A percentile compares a stretch with the other conserved stretches of the same genome.
Evolutionary conservation across 805 yeast species (phyloP).

Genomic region (Soucietia sequanensis): DNA sequence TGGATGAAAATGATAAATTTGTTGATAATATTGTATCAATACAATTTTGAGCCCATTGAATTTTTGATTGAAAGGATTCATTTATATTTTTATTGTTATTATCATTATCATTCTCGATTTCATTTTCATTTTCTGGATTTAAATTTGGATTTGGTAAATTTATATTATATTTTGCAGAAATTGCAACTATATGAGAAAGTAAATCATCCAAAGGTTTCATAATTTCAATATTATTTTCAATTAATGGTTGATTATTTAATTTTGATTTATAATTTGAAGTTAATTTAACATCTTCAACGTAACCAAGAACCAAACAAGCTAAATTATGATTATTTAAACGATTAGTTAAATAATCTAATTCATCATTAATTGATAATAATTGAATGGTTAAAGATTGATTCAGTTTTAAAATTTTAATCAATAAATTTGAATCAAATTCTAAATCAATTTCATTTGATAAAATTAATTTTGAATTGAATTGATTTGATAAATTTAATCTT

Average conservation of each 20-base stretch:
- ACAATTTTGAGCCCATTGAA: constrained; percentile 39
- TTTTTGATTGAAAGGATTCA: constrained; percentile 16
- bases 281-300: constrained; percentile 42
- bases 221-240: constrained; percentile 1
- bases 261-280: constrained; percentile 9
- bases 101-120: too few relatives aligned
- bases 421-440: constrained; percentile 25
- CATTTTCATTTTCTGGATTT: constrained; percentile 38
- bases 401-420: constrained; percentile 32
- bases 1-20: constrained; percentile 2
- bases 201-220: constrained; percentile 1
- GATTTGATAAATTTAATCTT: constrained; percentile 30
- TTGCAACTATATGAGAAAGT: constrained; percentile 1
- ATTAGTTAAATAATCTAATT: constrained; percentile 24
- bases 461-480: constrained; percentile 29
- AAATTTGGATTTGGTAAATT: constrained; percentile 29
- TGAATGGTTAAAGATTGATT: constrained; percentile 31
- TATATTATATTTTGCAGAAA: constrained; percentile 43
- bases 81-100: too few relatives aligned
- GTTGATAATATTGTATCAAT: constrained; percentile 30
- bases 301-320: constrained; percentile 46
- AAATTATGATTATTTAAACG: constrained; percentile 41
- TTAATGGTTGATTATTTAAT: constrained; percentile 2
- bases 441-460: constrained; percentile 15
- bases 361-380: constrained; percentile 21